These are phyloP conservation scores for Colletotrichum orbiculare DNA, from an alignment of 2,329 filamentous ascomycete genomes.

Conservation along the genomic window DNA sequence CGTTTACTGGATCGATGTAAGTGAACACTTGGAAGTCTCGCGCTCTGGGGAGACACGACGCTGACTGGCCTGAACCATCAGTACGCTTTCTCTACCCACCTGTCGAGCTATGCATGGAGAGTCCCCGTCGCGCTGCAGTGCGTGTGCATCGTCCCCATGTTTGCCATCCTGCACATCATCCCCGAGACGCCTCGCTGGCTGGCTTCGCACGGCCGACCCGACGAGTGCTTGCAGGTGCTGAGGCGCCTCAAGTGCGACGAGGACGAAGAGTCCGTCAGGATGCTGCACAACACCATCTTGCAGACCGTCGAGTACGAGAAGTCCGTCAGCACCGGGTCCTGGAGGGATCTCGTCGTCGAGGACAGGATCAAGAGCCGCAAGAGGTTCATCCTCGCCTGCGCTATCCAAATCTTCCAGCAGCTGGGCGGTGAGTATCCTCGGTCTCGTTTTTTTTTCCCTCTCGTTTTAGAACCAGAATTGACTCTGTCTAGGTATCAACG, in stretches of 20 bases:
- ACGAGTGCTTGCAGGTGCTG: constrained; percentile 50
- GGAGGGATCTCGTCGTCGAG: constrained; percentile 46
- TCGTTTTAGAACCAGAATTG: too few relatives aligned
- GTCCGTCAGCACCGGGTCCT: constrained; percentile 43
- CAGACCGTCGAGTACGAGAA: constrained; percentile 46
- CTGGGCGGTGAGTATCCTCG: constrained; percentile 45
- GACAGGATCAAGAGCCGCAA: constrained; percentile 47
- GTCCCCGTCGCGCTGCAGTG: constrained; percentile 55
- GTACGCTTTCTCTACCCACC: constrained; percentile 50
- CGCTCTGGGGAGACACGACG: too few relatives aligned
- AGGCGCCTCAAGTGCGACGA: constrained; percentile 48
- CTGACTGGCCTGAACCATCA: too few relatives aligned
- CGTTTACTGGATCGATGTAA: constrained; percentile 56
- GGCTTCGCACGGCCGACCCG: constrained; percentile 49
- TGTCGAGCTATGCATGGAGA: constrained; percentile 50
- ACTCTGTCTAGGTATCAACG: constrained; percentile 52
- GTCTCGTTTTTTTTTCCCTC: too few relatives aligned
- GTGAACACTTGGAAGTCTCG: too few relatives aligned
- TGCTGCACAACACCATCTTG: constrained; percentile 46
- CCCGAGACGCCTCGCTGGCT: constrained; percentile 58
- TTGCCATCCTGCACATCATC: constrained; percentile 50
- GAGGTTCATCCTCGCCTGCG: constrained; percentile 47
- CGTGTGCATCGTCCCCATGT: constrained; percentile 52
- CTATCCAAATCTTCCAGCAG: constrained; percentile 52
- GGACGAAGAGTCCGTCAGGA: constrained; percentile 39